A percentile compares a stretch with the other conserved stretches of the same genome.
Conservation (phyloP, 2,329 filamentous ascomycete species). For the Fonsecaea monophora region DNA sequence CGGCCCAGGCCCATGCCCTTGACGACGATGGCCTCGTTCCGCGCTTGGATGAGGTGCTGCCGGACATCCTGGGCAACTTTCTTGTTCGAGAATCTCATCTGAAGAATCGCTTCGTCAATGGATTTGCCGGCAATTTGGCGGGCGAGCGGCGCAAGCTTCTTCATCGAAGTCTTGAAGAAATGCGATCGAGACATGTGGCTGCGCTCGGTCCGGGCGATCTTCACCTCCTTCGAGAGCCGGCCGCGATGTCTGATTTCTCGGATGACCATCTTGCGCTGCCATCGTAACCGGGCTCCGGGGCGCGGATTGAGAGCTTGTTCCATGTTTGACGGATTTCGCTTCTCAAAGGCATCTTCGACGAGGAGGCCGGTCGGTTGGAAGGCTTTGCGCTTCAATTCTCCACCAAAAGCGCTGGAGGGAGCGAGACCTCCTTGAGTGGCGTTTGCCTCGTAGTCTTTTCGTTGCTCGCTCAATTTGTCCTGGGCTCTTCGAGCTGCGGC, state of each 20-base stretch:
- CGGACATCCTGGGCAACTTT: conserved; percentile 82
- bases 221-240: conserved; percentile 69
- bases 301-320: conserved; percentile 75
- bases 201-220: conserved; percentile 71
- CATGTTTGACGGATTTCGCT: conserved; percentile 61
- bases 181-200: conserved; percentile 68
- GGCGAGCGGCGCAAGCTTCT: conserved; percentile 87
- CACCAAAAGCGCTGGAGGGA: conserved; percentile 25
- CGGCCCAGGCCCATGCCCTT: conserved; percentile 78
- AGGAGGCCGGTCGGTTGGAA: conserved; percentile 13
- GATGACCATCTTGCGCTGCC: conserved; percentile 84
- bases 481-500: conserved; percentile 23
- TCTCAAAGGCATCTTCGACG: conserved; percentile 39
- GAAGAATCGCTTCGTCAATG: conserved; percentile 89
- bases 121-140: conserved; percentile 91
- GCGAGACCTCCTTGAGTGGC: conserved; percentile 27
- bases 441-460: conserved; percentile 21
- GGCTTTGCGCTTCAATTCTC: conserved; percentile 35
- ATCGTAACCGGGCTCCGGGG: conserved; percentile 72
- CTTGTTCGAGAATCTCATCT: conserved; percentile 97
- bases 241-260: conserved; percentile 73
- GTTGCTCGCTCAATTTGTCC: conserved; percentile 23
- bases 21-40: conserved; percentile 78
- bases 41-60: conserved; percentile 79
- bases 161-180: conserved; percentile 80